Percentiles rank a stretch among this genome's conserved stretches.
Evolutionary conservation across 1,139 yeast species (phyloP).

Genomic region (Sugiyamaella pinicola): DNA sequence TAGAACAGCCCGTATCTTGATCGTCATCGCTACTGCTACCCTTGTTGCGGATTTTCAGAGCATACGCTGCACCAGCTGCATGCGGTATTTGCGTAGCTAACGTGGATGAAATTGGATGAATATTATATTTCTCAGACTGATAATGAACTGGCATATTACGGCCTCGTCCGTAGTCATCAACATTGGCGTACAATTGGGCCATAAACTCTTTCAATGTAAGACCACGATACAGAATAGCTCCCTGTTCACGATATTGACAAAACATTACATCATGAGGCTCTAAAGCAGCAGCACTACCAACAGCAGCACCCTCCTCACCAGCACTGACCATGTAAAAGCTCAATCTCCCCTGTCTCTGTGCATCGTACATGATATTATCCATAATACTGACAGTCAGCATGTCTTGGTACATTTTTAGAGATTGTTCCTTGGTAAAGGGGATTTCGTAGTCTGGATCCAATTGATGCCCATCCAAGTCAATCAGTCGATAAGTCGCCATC

Average conservation of each 20-base stretch:
- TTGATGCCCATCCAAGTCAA: constrained; percentile 39
- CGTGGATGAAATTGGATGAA: constrained; percentile 44
- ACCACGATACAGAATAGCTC: constrained; percentile 42
- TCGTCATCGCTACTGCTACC: constrained; percentile 21
- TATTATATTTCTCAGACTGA: constrained; percentile 36
- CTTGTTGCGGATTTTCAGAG: constrained; percentile 38
- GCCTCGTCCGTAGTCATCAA: constrained; percentile 40
- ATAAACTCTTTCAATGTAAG: constrained; percentile 40
- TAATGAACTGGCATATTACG: constrained; percentile 45
- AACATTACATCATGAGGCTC: constrained; percentile 40
- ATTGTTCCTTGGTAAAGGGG: constrained; percentile 35
- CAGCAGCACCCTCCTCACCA: constrained; percentile 45
- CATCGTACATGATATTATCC: constrained; percentile 44
- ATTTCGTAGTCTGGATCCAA: constrained; percentile 35
- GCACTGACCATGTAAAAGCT: constrained; percentile 45
- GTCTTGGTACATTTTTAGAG: constrained; percentile 39
- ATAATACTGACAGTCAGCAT: constrained; percentile 41
- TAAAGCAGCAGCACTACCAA: constrained; percentile 44
- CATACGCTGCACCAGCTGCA: constrained; percentile 46
- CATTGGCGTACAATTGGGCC: constrained; percentile 42
- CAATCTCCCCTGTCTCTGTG: constrained; percentile 44
- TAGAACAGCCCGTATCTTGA: constrained; percentile 30
- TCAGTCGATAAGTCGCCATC: constrained; percentile 39
- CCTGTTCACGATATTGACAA: constrained; percentile 44
- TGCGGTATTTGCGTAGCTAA: constrained; percentile 45